A percentile compares a stretch with the other conserved stretches of the same genome.
phyloP scores from a whole-genome alignment of 495 filamentous ascomycete species.

The Penicillium manginii region DNA sequence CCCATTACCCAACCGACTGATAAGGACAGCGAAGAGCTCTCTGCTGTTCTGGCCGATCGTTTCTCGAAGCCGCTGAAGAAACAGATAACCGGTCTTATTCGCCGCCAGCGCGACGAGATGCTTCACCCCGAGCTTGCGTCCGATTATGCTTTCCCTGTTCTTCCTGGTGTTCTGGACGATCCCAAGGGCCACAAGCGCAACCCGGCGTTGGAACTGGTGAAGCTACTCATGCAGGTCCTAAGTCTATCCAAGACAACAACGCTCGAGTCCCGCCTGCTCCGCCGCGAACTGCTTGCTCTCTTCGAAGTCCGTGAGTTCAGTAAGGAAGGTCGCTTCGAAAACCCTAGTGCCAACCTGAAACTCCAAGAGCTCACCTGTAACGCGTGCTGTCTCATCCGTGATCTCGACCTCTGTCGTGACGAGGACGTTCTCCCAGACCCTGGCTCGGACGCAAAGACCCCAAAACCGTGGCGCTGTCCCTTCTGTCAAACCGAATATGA shows the following conservation, averaged over 20 bases:
- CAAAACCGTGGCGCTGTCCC: constrained; percentile 73
- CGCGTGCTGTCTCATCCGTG: constrained; percentile 83
- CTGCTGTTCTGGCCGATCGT: constrained; percentile 65
- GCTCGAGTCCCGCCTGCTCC: constrained; percentile 80
- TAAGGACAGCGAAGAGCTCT: constrained; percentile 61
- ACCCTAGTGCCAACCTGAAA: constrained; percentile 76
- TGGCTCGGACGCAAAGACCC: constrained; percentile 37
- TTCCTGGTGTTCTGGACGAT: constrained; percentile 74
- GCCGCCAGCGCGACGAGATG: constrained; percentile 83
- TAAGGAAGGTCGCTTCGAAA: constrained; percentile 81
- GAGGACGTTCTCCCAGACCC: constrained; percentile 72
- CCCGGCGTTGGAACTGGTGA: constrained; percentile 86
- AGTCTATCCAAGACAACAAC: constrained; percentile 80
- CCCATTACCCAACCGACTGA: constrained; percentile 52
- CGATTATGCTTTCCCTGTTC: constrained; percentile 85
- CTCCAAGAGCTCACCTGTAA: constrained; percentile 80
- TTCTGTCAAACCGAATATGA: constrained; percentile 79
- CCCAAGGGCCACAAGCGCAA: constrained; percentile 65
- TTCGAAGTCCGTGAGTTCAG: constrained; percentile 96
- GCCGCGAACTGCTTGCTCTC: constrained; percentile 84
- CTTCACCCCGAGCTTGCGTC: constrained; percentile 83
- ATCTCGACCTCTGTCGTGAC: constrained; percentile 94
- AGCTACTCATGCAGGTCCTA: constrained; percentile 87
- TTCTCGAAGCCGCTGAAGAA: constrained; percentile 92
- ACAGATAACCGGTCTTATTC: constrained; percentile 75